phyloP scores from a whole-genome alignment of 345 rosid species.

The Noccaea caerulescens region DNA sequence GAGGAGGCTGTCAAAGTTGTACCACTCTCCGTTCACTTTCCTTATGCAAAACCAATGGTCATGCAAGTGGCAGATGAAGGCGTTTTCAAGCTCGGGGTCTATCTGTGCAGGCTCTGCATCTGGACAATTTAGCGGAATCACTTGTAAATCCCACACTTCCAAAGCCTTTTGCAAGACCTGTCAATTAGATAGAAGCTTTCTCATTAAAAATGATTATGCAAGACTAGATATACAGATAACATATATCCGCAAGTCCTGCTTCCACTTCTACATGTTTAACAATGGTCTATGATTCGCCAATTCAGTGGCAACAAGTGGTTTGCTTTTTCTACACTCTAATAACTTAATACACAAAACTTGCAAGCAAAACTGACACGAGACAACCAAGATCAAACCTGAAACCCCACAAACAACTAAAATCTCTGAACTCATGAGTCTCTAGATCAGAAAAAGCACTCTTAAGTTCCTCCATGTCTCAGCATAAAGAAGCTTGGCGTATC shows the following conservation, averaged over 20 bases:
- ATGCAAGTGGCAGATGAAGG: slow-evolving; percentile 92
- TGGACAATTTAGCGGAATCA: slow-evolving; percentile 86
- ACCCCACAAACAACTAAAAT: background rate
- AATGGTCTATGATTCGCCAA: background rate
- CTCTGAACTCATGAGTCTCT: slow-evolving; percentile 17
- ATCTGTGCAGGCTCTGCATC: slow-evolving; percentile 89
- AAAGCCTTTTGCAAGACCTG: slow-evolving; percentile 94
- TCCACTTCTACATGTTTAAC: background rate
- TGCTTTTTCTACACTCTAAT: background rate
- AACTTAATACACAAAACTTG: background rate
- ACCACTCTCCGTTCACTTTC: slow-evolving; percentile 90
- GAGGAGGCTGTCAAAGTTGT: slow-evolving; percentile 89
- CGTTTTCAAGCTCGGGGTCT: slow-evolving; percentile 84
- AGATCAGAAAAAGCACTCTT: slow-evolving; percentile 5
- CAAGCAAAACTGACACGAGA: slow-evolving; percentile 17
- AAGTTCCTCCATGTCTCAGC: background rate
- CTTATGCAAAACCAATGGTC: slow-evolving; percentile 97
- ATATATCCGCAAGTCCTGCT: background rate
- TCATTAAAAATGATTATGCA: slow-evolving; percentile 3
- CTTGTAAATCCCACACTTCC: slow-evolving; percentile 91
- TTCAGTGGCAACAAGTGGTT: background rate
- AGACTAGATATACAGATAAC: slow-evolving; percentile 6
- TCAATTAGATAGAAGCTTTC: slow-evolving; percentile 27
- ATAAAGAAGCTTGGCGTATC: slow-evolving; percentile 9
- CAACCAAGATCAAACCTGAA: slow-evolving; percentile 12